Percentiles rank a stretch among this genome's conserved stretches.
phyloP scores from a whole-genome alignment of 768 basidiomycete species.

The Leccinum boreale region DNA sequence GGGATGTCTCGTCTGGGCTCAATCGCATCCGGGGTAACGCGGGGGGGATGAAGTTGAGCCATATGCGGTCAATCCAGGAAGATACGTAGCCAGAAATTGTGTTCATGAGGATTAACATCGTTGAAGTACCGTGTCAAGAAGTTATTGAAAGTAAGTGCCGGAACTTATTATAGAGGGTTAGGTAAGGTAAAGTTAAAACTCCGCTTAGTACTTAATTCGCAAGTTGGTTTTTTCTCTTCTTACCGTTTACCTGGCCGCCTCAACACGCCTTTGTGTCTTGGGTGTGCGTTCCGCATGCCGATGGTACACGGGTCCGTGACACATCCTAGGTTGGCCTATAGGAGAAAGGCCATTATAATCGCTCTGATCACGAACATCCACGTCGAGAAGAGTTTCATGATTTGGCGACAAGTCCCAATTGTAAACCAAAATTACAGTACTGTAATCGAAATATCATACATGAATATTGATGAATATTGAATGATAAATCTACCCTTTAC shows the following conservation, averaged over 20 bases:
- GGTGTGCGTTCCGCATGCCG: conserved; percentile 61
- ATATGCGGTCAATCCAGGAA: conserved; percentile 23
- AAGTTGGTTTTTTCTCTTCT: conserved; percentile 2
- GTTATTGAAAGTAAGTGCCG: no score
- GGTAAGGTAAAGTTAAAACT: conserved; percentile 16
- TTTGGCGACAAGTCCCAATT: conserved; percentile 53
- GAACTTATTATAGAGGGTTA: neutral
- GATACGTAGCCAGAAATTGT: conserved; percentile 1
- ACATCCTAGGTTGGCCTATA: conserved; percentile 47
- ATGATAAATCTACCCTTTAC: conserved; percentile 15
- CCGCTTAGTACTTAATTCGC: conserved; percentile 16
- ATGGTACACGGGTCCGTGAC: conserved; percentile 44
- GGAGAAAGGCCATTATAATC: conserved; percentile 69
- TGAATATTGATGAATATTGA: neutral
- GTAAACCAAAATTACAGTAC: neutral
- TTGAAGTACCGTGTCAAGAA: neutral
- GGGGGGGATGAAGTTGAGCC: conserved; percentile 27
- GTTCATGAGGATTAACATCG: conserved; percentile 4
- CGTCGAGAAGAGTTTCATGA: conserved; percentile 87
- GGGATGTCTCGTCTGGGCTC: conserved; percentile 43
- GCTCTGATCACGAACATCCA: conserved; percentile 68
- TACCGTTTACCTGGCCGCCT: conserved; percentile 45
- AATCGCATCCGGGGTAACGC: conserved; percentile 61
- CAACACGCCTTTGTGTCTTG: conserved; percentile 40
- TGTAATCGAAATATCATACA: neutral